A percentile compares a stretch with the other conserved stretches of the same genome.
phyloP scores from a whole-genome alignment of 306 rosid species.

The Dalbergia oliveri region DNA sequence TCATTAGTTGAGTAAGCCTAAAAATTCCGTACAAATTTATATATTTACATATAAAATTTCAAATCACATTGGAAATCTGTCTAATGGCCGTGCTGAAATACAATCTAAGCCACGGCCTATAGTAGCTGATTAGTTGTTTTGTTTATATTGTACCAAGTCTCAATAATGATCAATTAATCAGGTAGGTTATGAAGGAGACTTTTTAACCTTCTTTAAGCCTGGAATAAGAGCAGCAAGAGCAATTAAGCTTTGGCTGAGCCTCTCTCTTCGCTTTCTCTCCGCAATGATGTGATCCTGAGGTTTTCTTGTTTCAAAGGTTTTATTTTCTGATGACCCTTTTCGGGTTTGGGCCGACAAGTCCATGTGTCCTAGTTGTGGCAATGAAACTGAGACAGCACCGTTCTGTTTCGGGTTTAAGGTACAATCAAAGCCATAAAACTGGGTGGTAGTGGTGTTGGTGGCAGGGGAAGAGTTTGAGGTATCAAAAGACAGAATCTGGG shows the following conservation, averaged over 20 bases:
- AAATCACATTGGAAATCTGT: too few species aligned
- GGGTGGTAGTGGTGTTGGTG: constrained; percentile 7
- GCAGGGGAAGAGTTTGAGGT: constrained; percentile 35
- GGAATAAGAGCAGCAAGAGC: constrained; percentile 83
- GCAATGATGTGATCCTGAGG: constrained; percentile 76
- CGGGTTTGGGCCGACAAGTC: constrained; percentile 21
- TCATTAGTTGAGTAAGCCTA: too few species aligned
- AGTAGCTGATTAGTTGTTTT: too few species aligned
- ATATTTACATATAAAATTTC: too few species aligned
- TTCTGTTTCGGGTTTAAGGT: constrained; percentile 46
- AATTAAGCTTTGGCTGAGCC: constrained; percentile 71
- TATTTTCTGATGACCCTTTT: constrained; percentile 22
- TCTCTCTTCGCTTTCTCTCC: constrained; percentile 83
- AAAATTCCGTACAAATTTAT: too few species aligned
- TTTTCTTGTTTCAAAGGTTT: neutral
- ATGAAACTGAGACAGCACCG: constrained; percentile 25
- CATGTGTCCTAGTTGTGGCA: constrained; percentile 25
- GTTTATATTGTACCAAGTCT: too few species aligned
- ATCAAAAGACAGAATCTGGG: constrained; percentile 59
- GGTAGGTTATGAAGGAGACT: too few species aligned
- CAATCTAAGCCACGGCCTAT: too few species aligned
- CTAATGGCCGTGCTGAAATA: too few species aligned
- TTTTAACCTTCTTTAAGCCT: constrained; percentile 73
- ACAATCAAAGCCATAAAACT: constrained; percentile 29
- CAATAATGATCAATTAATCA: too few species aligned